Percentiles rank a stretch among this genome's conserved stretches.
Evolutionary conservation across 2,329 filamentous ascomycete species (phyloP).

Genomic region (Didymella segeticola): DNA sequence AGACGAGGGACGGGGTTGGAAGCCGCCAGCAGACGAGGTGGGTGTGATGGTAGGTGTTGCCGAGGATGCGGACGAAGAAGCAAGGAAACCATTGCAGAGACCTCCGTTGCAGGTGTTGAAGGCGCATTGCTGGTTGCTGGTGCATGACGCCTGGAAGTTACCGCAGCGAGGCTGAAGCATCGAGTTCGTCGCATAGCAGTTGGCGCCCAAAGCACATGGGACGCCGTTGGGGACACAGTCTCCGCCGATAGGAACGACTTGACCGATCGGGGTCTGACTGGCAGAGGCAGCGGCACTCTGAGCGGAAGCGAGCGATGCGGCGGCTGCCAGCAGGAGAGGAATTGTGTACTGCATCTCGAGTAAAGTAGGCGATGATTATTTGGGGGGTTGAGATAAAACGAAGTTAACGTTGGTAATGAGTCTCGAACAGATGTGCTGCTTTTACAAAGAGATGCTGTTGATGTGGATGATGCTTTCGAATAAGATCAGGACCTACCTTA

Average conservation of each 20-base stretch:
- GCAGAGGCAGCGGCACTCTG: slow-evolving; percentile 14
- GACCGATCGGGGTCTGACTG: slow-evolving; percentile 8
- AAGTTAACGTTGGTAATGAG: neutral
- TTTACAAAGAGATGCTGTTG: neutral
- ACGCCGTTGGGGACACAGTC: slow-evolving; percentile 20
- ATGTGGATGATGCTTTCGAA: neutral
- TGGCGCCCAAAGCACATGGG: slow-evolving; percentile 22
- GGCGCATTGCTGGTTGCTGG: slow-evolving; percentile 25
- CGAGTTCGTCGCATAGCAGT: slow-evolving; percentile 28
- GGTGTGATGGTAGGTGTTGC: slow-evolving; percentile 11
- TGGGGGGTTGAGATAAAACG: neutral
- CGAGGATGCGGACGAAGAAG: slow-evolving; percentile 13
- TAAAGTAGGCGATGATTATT: neutral
- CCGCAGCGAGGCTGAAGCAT: slow-evolving; percentile 21
- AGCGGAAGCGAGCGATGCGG: slow-evolving; percentile 17
- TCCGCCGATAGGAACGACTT: slow-evolving; percentile 18
- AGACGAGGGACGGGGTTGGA: slow-evolving; percentile 15
- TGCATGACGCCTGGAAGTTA: slow-evolving; percentile 30
- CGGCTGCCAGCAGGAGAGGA: slow-evolving; percentile 21
- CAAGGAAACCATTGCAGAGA: slow-evolving; percentile 25
- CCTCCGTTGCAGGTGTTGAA: slow-evolving; percentile 30
- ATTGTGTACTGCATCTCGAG: slow-evolving; percentile 26
- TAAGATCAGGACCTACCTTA: neutral
- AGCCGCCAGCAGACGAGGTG: slow-evolving; percentile 2
- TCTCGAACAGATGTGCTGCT: neutral